phyloP scores from a whole-genome alignment of 2,329 filamentous ascomycete species.

The Seiridium cupressi region DNA sequence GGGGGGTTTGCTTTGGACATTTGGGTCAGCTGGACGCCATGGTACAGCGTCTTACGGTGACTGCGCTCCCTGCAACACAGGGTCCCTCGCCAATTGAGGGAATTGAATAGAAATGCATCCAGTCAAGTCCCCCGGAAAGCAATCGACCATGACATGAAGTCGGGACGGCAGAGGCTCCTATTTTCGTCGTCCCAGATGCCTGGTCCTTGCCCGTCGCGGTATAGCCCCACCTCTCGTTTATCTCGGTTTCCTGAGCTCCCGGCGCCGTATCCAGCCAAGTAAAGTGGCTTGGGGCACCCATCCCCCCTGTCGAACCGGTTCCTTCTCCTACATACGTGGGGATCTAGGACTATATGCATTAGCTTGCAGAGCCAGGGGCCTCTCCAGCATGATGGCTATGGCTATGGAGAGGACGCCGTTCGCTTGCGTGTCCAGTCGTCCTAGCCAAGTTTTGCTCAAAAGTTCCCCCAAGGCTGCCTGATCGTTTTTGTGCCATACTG shows the following conservation, averaged over 20 bases:
- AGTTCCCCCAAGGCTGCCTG: slow-evolving; percentile 2
- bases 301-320: not conserved
- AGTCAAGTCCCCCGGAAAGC: not conserved
- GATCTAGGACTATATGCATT: not conserved
- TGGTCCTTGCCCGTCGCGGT: not conserved
- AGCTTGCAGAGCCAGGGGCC: not conserved
- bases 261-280: not conserved
- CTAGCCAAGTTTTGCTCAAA: not conserved
- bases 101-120: not conserved
- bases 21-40: not conserved
- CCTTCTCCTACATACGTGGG: not conserved
- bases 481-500: not conserved
- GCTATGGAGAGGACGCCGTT: not conserved
- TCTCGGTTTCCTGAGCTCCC: not conserved
- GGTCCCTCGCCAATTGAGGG: not conserved
- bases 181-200: not conserved
- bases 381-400: not conserved
- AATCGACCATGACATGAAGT: not conserved
- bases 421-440: not conserved
- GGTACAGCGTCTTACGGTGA: not conserved
- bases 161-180: not conserved
- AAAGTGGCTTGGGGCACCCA: not conserved
- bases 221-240: not conserved
- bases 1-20: not conserved
- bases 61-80: not conserved